Percentiles rank a stretch among this genome's conserved stretches.
Evolutionary conservation across 768 basidiomycete genomes (phyloP).

Genomic region (Ramaria rubella): DNA sequence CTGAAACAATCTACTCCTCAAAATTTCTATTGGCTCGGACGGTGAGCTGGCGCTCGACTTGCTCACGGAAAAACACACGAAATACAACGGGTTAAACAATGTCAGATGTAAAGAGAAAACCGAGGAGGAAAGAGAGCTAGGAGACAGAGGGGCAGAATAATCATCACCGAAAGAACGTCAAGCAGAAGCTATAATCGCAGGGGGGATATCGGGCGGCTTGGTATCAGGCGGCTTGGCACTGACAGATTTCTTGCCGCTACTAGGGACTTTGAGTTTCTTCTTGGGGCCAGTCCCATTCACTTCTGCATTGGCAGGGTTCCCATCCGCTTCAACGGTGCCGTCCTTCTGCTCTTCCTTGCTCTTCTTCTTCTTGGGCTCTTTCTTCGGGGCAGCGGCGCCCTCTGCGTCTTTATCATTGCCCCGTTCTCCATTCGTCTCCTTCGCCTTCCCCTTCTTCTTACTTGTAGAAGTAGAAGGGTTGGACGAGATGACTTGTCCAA

Average conservation of each 20-base stretch:
- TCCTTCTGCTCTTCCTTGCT: not conserved
- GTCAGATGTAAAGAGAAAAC: not conserved
- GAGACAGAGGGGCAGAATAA: not conserved
- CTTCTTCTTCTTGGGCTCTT: slow-evolving; percentile 9
- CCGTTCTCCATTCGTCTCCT: not conserved
- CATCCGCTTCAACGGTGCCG: not conserved
- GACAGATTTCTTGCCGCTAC: not conserved
- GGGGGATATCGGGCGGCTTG: slow-evolving; percentile 1
- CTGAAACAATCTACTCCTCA: not conserved
- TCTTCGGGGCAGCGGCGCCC: slow-evolving; percentile 2
- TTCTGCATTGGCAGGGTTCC: not conserved
- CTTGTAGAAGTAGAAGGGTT: slow-evolving; percentile 32
- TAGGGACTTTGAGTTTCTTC: slow-evolving; percentile 3
- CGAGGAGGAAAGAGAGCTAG: not conserved
- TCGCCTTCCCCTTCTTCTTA: slow-evolving; percentile 55
- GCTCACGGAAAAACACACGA: too few relatives aligned
- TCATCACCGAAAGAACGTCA: not conserved
- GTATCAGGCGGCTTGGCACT: slow-evolving; percentile 1
- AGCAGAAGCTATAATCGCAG: slow-evolving; percentile 10
- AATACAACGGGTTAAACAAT: not conserved
- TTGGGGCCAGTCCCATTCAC: slow-evolving; percentile 8
- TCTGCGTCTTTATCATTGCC: slow-evolving; percentile 2
- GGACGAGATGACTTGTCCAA: slow-evolving; percentile 65
- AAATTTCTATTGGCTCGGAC: not conserved
- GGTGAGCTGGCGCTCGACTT: too few relatives aligned